Evolutionary conservation across 2,329 filamentous ascomycete genomes (phyloP), one percentile per base, ranked within the genome.

Genomic region (Rhinocladiella similis): DNA sequence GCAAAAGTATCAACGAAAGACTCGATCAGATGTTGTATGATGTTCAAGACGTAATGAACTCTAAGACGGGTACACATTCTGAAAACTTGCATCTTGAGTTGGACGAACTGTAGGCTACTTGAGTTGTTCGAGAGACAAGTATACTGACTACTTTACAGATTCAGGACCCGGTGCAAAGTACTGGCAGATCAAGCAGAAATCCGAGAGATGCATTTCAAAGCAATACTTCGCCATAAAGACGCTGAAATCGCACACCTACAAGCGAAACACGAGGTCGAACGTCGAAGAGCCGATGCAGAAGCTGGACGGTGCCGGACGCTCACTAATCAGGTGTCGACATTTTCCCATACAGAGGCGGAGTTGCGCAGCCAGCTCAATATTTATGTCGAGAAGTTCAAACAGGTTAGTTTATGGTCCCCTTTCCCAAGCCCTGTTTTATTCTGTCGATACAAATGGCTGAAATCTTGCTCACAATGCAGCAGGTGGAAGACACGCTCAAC

Each of bases 341-440:
- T 97, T 72, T 94, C 91, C 35, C 94, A 96, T 74, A 97, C 93
- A 9, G 94, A 99, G 75, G 88, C 90, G 14, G 93, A 97, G 73
- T 81, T 99, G 53, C 82, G 94, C 58, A 95, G 90, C 67, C 94
- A 99, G 74, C 85, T 99, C 67, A 97, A 97, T 72, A 93, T 97
- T 66, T 99, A 99, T 68, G 93, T 97, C 22, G 94, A 99, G 72
- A 99, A 97, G 77, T 97, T 97, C 77, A 97, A 97, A 79, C 94
- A 99, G 89, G 93, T 96, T 84, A 74, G 83, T 73, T 33, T 33
- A 12, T 12, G 10, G 10, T 25, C 22, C 29, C 53, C 62, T 18
- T 27, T 47, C 53, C 56, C 54, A 51, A 64, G 63, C 59, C 56
- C 54, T 62, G 59, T 48, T 65, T 64, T 63, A 63, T 48, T 45